Evolutionary conservation across 352 stramenopile species (phyloP).

Genomic region (Globisporangium middletonii): DNA sequence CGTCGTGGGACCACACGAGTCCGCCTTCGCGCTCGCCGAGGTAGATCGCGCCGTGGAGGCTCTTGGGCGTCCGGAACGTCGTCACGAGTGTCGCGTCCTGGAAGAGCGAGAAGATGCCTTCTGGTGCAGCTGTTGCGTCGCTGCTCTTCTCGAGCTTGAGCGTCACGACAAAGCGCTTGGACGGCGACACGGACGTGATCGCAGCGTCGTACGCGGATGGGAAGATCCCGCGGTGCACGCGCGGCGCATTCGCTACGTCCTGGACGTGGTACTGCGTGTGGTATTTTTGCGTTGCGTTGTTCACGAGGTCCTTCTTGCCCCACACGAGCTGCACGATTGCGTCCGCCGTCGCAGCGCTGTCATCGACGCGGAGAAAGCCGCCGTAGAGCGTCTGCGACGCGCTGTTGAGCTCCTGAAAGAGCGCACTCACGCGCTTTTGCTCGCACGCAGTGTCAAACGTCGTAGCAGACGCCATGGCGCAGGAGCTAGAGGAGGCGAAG

Average conservation of each 20-base stretch:
- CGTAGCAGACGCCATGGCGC: background rate
- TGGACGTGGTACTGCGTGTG: conserved; percentile 46
- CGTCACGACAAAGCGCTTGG: conserved; percentile 38
- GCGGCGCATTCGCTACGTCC: conserved; percentile 7
- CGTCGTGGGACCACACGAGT: conserved; percentile 68
- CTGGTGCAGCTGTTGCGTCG: conserved; percentile 12
- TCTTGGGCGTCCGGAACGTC: conserved; percentile 62
- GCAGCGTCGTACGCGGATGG: conserved; percentile 33
- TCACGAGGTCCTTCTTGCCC: conserved; percentile 53
- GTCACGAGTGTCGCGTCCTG: conserved; percentile 25
- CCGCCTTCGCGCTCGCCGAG: conserved; percentile 64
- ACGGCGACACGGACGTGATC: conserved; percentile 53
- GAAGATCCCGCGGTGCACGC: conserved; percentile 27
- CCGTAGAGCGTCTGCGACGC: conserved; percentile 43
- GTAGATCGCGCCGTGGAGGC: conserved; percentile 66
- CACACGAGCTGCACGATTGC: conserved; percentile 43
- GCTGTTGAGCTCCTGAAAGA: conserved; percentile 41
- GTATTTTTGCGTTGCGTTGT: conserved; percentile 47
- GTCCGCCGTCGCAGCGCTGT: conserved; percentile 6
- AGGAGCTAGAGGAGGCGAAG: background rate
- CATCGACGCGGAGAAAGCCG: conserved; percentile 29
- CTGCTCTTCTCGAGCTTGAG: conserved; percentile 46
- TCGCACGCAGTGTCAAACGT: background rate
- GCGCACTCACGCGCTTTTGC: conserved; percentile 27
- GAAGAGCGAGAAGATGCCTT: conserved; percentile 58